Evolutionary conservation across 805 yeast genomes (phyloP).

Genomic region (Kodamaea restingae): DNA sequence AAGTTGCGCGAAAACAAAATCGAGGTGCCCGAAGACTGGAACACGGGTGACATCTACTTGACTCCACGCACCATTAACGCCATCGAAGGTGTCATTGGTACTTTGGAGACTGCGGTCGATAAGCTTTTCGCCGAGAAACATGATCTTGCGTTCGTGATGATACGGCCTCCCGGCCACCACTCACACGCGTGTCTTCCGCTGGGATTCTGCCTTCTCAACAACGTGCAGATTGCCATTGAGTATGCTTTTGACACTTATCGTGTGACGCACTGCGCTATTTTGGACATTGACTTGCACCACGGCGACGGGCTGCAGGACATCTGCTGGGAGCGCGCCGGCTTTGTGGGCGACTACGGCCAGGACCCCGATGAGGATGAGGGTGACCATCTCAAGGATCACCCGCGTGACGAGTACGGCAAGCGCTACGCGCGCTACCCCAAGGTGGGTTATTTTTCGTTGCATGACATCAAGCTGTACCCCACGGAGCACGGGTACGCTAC

Average conservation of each 20-base stretch:
- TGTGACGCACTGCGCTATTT: slow-evolving; percentile 74
- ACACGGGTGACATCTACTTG: slow-evolving; percentile 75
- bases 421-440: slow-evolving; percentile 47
- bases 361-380: slow-evolving; percentile 41
- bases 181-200: slow-evolving; percentile 80
- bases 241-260: slow-evolving; percentile 61
- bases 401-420: slow-evolving; percentile 48
- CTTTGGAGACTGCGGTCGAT: slow-evolving; percentile 70
- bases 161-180: slow-evolving; percentile 87
- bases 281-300: slow-evolving; percentile 83
- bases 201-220: slow-evolving; percentile 78
- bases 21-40: slow-evolving; percentile 81
- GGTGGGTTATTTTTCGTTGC: slow-evolving; percentile 79
- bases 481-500: slow-evolving; percentile 77
- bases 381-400: slow-evolving; percentile 26
- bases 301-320: slow-evolving; percentile 90
- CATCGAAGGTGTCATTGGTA: slow-evolving; percentile 71
- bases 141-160: slow-evolving; percentile 56
- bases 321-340: slow-evolving; percentile 75
- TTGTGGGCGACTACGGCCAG: slow-evolving; percentile 44
- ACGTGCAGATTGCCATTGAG: slow-evolving; percentile 76
- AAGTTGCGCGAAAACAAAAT: slow-evolving; percentile 51
- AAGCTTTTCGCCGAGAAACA: slow-evolving; percentile 27
- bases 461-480: slow-evolving; percentile 83
- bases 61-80: slow-evolving; percentile 65